Conservation (phyloP, 805 yeast species). For the Starmerella kuoi region DNA sequence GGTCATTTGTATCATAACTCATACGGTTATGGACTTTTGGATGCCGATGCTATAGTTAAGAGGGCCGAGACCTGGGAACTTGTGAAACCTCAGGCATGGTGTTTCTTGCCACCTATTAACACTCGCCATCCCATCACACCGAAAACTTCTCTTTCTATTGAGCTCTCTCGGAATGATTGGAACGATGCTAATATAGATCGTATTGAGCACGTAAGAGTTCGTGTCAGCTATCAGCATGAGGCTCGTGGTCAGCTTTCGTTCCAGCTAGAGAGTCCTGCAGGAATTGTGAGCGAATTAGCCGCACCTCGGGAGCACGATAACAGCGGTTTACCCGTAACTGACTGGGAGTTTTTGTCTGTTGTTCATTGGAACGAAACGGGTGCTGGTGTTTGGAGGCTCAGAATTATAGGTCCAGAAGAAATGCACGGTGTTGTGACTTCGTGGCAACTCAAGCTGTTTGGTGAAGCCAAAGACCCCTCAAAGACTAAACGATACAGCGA, state of each 20-base stretch:
- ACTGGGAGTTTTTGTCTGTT: conserved; percentile 95
- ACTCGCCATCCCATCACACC: conserved; percentile 5
- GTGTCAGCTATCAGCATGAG: conserved; percentile 53
- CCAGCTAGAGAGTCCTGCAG: conserved; percentile 60
- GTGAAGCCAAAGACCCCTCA: conserved; percentile 56
- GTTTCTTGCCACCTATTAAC: conserved; percentile 30
- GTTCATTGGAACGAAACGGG: conserved; percentile 93
- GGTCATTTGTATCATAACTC: conserved; percentile 64
- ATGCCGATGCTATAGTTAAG: conserved; percentile 62
- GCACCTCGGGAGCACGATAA: conserved; percentile 49
- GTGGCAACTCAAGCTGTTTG: conserved; percentile 77
- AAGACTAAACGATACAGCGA: conserved; percentile 42
- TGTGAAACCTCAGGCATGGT: conserved; percentile 89
- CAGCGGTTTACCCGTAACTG: conserved; percentile 44
- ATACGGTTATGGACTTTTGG: conserved; percentile 87
- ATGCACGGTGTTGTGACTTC: conserved; percentile 34
- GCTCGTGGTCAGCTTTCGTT: conserved; percentile 61
- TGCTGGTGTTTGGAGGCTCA: conserved; percentile 69
- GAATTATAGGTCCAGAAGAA: conserved; percentile 38
- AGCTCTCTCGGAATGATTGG: conserved; percentile 39
- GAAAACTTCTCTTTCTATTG: conserved; percentile 9
- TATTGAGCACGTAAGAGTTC: conserved; percentile 77
- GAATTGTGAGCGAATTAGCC: conserved; percentile 63
- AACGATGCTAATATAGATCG: conserved; percentile 48
- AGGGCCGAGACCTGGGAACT: conserved; percentile 64